phyloP scores from a whole-genome alignment of 345 rosid species.

The Clausena lansium region DNA sequence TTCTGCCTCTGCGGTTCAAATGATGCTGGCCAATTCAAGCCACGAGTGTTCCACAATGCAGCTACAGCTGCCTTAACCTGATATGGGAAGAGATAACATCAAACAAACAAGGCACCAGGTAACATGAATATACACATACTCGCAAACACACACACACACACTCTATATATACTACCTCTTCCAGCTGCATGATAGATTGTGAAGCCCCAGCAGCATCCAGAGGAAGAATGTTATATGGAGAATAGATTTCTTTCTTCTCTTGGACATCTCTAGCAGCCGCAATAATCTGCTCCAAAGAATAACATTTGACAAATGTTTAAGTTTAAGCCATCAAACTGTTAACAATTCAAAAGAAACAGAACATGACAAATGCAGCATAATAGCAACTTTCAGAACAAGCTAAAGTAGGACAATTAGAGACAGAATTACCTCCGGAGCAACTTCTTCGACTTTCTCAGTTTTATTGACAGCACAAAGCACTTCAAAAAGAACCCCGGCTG shows the following conservation, averaged over 20 bases:
- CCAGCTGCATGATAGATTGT: constrained; percentile 91
- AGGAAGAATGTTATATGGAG: constrained; percentile 96
- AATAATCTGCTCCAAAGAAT: constrained; percentile 65
- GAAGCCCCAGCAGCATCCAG: constrained; percentile 95
- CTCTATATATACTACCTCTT: constrained; percentile 55
- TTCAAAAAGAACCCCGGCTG: constrained; percentile 97
- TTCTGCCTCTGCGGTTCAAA: constrained; percentile 86
- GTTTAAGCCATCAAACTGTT: constrained; percentile 11
- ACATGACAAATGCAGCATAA: background rate
- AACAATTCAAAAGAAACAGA: background rate
- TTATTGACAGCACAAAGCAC: constrained; percentile 97
- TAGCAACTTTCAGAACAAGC: background rate
- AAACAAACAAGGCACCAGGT: constrained; percentile 6
- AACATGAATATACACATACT: background rate
- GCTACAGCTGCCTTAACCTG: constrained; percentile 97
- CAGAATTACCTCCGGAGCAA: constrained; percentile 90
- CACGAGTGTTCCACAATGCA: constrained; percentile 83
- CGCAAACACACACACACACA: too few relatives aligned
- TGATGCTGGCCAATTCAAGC: constrained; percentile 83
- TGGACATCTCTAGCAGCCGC: constrained; percentile 98
- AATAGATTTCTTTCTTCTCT: constrained; percentile 94
- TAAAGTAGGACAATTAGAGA: constrained; percentile 5
- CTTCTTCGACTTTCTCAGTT: constrained; percentile 98
- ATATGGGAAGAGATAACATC: constrained; percentile 12
- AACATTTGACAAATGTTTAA: constrained; percentile 3